Conservation (phyloP, 257 asterid species). For the Nyctanthes arbortristis region DNA sequence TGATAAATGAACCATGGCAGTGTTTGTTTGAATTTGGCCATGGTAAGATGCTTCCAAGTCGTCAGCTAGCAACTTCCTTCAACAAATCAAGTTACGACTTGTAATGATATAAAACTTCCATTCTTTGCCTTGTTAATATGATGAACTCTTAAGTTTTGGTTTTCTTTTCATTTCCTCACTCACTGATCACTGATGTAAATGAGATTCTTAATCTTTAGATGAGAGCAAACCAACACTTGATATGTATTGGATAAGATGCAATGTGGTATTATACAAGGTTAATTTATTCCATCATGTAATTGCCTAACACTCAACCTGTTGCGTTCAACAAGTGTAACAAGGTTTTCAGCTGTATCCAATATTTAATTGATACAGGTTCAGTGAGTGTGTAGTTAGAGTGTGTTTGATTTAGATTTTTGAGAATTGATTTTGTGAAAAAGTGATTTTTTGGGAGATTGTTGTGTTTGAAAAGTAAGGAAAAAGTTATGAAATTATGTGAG, state of each 20-base stretch:
- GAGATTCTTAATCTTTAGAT: not conserved
- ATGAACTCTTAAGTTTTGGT: not conserved
- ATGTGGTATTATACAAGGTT: constrained; percentile 4
- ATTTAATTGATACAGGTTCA: not conserved
- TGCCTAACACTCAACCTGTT: constrained; percentile 7
- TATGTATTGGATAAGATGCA: not conserved
- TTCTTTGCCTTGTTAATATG: not conserved
- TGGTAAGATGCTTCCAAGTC: constrained; percentile 1
- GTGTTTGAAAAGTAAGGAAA: too few relatives aligned
- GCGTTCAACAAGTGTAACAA: not conserved
- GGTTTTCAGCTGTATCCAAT: not conserved
- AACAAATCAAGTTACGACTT: not conserved
- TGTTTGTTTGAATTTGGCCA: not conserved
- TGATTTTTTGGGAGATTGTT: too few relatives aligned
- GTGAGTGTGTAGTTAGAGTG: too few relatives aligned
- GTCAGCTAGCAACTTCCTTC: too few relatives aligned
- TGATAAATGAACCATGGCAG: not conserved
- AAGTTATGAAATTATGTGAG: too few relatives aligned
- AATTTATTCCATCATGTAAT: constrained; percentile 14
- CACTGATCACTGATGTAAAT: not conserved
- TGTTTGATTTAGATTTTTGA: too few relatives aligned
- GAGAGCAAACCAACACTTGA: not conserved
- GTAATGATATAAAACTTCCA: not conserved
- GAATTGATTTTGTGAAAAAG: too few relatives aligned
- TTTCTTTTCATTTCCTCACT: not conserved